Percentiles rank a stretch among this genome's conserved stretches.
These are phyloP conservation scores for Aspergillus steynii DNA, from an alignment of 495 filamentous ascomycete genomes.

Conservation along the genomic window DNA sequence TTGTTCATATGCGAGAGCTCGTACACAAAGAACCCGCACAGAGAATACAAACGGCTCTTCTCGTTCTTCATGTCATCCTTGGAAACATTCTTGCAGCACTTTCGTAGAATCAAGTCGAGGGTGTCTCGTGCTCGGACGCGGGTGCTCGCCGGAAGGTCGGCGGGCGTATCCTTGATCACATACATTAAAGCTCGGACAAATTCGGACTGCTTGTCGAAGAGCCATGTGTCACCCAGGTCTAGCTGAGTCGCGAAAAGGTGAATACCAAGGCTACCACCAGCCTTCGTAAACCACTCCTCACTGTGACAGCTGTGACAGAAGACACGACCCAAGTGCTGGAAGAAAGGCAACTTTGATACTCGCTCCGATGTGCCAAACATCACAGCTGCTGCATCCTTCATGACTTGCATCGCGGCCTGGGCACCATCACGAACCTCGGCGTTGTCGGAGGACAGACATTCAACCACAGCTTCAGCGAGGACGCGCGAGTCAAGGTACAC, in stretches of 20 bases:
- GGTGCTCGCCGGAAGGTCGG: slow-evolving; percentile 86
- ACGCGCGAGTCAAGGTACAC: slow-evolving; percentile 81
- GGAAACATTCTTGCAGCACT: slow-evolving; percentile 70
- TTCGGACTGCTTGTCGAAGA: slow-evolving; percentile 76
- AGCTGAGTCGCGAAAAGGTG: slow-evolving; percentile 76
- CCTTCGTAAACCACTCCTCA: slow-evolving; percentile 97
- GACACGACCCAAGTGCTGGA: slow-evolving; percentile 71
- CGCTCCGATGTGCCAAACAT: slow-evolving; percentile 77
- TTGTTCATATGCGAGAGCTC: slow-evolving; percentile 94
- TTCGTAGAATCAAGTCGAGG: slow-evolving; percentile 70
- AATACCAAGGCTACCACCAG: slow-evolving; percentile 87
- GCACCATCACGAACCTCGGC: slow-evolving; percentile 79
- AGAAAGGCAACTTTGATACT: slow-evolving; percentile 75
- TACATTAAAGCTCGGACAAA: slow-evolving; percentile 86
- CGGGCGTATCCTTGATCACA: slow-evolving; percentile 95
- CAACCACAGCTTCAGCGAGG: slow-evolving; percentile 83
- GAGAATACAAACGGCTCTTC: slow-evolving; percentile 63
- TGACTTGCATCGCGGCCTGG: slow-evolving; percentile 68
- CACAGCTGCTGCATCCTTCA: slow-evolving; percentile 72
- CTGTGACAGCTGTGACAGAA: slow-evolving; percentile 95
- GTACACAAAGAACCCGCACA: slow-evolving; percentile 79
- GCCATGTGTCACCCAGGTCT: slow-evolving; percentile 80
- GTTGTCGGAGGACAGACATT: slow-evolving; percentile 82
- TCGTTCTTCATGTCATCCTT: slow-evolving; percentile 74
- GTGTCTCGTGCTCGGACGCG: slow-evolving; percentile 78